Conservation (phyloP, 495 filamentous ascomycete genomes). For the Xylaria scruposa region DNA sequence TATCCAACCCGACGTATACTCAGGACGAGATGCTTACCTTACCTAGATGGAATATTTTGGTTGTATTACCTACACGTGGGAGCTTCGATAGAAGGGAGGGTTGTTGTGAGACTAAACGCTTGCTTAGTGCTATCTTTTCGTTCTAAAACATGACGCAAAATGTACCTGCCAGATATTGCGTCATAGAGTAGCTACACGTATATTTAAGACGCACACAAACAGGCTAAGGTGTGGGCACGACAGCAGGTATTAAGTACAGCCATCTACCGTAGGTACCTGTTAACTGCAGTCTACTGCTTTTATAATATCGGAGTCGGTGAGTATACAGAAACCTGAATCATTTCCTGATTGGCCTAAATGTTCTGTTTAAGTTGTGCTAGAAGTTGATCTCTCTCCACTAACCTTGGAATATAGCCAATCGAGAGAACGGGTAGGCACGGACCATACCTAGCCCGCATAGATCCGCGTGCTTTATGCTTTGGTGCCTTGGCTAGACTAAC, state of each 20-base stretch:
- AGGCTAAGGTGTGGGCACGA: background rate
- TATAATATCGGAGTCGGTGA: background rate
- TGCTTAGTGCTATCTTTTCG: background rate
- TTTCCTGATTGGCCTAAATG: background rate
- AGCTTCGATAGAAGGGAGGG: background rate
- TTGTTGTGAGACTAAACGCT: background rate
- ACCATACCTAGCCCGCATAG: background rate
- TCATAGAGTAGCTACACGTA: background rate
- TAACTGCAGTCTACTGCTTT: background rate
- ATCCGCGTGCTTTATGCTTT: constrained; percentile 12
- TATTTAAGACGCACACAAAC: background rate
- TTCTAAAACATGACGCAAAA: background rate
- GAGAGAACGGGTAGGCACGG: background rate
- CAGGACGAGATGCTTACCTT: background rate
- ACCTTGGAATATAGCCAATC: constrained; percentile 23
- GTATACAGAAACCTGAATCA: background rate
- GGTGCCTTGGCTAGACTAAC: background rate
- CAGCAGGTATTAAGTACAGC: background rate
- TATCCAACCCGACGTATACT: background rate
- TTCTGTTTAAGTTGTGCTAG: background rate
- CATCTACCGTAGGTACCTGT: background rate
- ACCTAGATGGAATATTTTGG: background rate
- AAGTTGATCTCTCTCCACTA: background rate
- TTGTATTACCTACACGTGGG: background rate
- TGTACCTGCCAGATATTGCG: background rate